Evolutionary conservation across 345 rosid genomes (phyloP).

Genomic region (Populus tremula): DNA sequence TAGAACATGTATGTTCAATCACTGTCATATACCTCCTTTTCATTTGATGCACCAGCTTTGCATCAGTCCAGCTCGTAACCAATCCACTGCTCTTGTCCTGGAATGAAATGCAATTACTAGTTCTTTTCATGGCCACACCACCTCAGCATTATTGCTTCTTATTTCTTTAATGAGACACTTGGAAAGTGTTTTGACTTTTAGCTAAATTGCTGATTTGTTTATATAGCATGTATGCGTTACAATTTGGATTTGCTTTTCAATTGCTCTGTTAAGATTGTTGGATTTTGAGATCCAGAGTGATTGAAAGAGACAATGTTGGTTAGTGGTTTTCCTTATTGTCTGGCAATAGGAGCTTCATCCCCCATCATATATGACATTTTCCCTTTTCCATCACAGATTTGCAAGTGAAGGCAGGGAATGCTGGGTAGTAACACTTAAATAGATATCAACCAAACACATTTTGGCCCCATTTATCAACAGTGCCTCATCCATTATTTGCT

Average conservation of each 20-base stretch:
- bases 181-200: conserved; percentile 6
- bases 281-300: conserved; percentile 14
- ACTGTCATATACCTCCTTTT: background rate
- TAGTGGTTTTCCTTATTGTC: conserved; percentile 6
- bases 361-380: background rate
- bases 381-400: background rate
- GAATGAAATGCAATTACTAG: conserved; percentile 20
- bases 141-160: conserved; percentile 9
- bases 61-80: background rate
- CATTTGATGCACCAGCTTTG: background rate
- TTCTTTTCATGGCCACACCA: conserved; percentile 16
- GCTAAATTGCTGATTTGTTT: conserved; percentile 10
- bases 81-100: conserved; percentile 1
- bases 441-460: conserved; percentile 21
- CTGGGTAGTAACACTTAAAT: background rate
- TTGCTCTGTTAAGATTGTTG: conserved; percentile 12
- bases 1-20: background rate
- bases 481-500: conserved; percentile 1
- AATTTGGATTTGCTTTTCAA: conserved; percentile 15
- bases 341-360: conserved; percentile 1
- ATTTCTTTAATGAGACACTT: conserved; percentile 12
- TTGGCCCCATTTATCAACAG: conserved; percentile 4
- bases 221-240: conserved; percentile 11
- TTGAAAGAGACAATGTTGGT: conserved; percentile 2
- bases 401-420: conserved; percentile 20